These are phyloP conservation scores for Pleurotus salmoneostramineus DNA, from an alignment of 768 basidiomycete genomes.

Conservation along the genomic window DNA sequence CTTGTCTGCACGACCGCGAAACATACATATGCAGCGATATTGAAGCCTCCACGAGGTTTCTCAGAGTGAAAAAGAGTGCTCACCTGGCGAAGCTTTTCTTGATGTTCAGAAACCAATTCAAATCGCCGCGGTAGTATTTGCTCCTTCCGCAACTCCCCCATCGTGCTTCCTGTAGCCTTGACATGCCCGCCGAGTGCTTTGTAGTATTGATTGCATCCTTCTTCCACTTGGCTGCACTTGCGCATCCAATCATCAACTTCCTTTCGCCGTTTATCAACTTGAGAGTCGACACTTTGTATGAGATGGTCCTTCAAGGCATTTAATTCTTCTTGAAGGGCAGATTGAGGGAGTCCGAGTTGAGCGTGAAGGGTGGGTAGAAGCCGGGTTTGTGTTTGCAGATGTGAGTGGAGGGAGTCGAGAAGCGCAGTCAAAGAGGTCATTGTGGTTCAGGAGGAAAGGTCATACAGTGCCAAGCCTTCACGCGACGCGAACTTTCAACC, in stretches of 20 bases:
- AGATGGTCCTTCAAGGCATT: slow-evolving; percentile 69
- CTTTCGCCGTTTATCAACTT: slow-evolving; percentile 63
- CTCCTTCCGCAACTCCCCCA: slow-evolving; percentile 70
- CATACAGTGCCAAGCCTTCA: background rate
- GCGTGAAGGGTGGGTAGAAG: slow-evolving; percentile 78
- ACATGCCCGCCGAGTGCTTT: slow-evolving; percentile 69
- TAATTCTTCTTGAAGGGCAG: slow-evolving; percentile 80
- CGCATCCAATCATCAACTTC: slow-evolving; percentile 76
- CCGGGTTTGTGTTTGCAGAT: slow-evolving; percentile 78
- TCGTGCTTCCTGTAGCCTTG: slow-evolving; percentile 59
- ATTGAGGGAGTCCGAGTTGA: slow-evolving; percentile 78
- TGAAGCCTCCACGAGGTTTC: no score
- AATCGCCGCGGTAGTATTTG: slow-evolving; percentile 68
- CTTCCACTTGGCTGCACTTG: slow-evolving; percentile 59
- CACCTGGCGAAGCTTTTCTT: slow-evolving; percentile 80
- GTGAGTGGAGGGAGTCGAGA: slow-evolving; percentile 72
- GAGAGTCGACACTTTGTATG: slow-evolving; percentile 68
- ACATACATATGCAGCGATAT: no score
- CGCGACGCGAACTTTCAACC: background rate
- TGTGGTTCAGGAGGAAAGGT: slow-evolving; percentile 14
- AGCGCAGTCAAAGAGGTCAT: slow-evolving; percentile 51
- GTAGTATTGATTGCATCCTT: slow-evolving; percentile 61
- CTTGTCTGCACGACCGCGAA: no score
- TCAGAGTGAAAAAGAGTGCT: slow-evolving; percentile 16
- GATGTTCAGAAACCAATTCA: slow-evolving; percentile 62